Percentiles rank a stretch among this genome's conserved stretches.
phyloP scores from a whole-genome alignment of 2,329 filamentous ascomycete genomes.

The Rhynchosporium graminicola region DNA sequence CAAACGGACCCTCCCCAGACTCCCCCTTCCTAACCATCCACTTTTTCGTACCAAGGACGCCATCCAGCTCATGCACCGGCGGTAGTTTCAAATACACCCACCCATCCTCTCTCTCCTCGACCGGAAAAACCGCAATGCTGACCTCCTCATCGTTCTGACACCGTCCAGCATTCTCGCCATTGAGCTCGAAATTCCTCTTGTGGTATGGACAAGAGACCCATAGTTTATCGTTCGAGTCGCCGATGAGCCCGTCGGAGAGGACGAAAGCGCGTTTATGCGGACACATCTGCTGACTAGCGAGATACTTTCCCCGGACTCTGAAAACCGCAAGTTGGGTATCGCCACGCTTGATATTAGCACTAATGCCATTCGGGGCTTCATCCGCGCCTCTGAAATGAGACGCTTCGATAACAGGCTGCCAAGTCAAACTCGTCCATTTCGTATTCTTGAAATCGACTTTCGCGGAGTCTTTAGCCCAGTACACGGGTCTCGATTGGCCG shows the following conservation, averaged over 20 bases:
- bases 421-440: slow-evolving; percentile 66
- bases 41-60: slow-evolving; percentile 72
- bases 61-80: slow-evolving; percentile 77
- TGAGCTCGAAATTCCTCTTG: slow-evolving; percentile 85
- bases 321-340: slow-evolving; percentile 89
- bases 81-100: slow-evolving; percentile 80
- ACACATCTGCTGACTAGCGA: slow-evolving; percentile 92
- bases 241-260: slow-evolving; percentile 82
- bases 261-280: slow-evolving; percentile 89
- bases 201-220: slow-evolving; percentile 88
- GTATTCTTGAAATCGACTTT: slow-evolving; percentile 71
- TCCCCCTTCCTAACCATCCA: slow-evolving; percentile 80
- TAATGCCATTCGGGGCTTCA: slow-evolving; percentile 69
- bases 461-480: slow-evolving; percentile 71
- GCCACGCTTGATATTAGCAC: slow-evolving; percentile 77
- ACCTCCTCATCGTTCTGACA: slow-evolving; percentile 75
- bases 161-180: slow-evolving; percentile 62
- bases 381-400: slow-evolving; percentile 66
- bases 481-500: slow-evolving; percentile 70
- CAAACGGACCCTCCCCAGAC: slow-evolving; percentile 42
- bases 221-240: slow-evolving; percentile 60
- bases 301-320: slow-evolving; percentile 77
- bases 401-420: slow-evolving; percentile 78
- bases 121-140: slow-evolving; percentile 80
- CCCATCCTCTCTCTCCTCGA: slow-evolving; percentile 73